phyloP scores from a whole-genome alignment of 1,284 basidiomycete species.

The Phylloboletellus chloephorus region DNA sequence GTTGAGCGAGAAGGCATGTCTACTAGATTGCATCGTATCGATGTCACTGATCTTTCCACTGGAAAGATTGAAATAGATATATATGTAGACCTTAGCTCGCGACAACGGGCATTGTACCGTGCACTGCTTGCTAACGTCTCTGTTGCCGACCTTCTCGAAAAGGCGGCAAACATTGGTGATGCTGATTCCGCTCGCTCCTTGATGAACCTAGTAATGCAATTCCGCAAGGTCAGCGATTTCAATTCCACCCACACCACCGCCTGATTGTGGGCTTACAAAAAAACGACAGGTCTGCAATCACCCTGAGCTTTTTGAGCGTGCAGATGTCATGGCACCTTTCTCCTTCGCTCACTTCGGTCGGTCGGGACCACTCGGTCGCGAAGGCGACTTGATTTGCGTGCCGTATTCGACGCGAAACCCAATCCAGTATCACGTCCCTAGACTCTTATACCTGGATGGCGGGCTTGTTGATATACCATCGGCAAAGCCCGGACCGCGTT shows the following conservation, averaged over 20 bases:
- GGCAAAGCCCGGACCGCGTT: constrained; percentile 49
- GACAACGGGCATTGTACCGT: constrained; percentile 91
- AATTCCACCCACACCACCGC: neutral
- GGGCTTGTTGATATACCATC: constrained; percentile 69
- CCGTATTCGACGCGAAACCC: constrained; percentile 86
- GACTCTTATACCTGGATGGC: constrained; percentile 75
- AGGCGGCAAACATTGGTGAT: constrained; percentile 86
- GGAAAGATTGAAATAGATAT: constrained; percentile 92
- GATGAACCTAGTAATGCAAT: constrained; percentile 99
- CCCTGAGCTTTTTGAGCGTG: constrained; percentile 96
- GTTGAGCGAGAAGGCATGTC: constrained; percentile 90
- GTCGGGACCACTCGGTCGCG: constrained; percentile 77
- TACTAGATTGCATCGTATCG: neutral
- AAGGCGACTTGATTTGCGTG: constrained; percentile 79
- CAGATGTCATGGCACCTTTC: constrained; percentile 91
- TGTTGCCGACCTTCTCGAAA: constrained; percentile 89
- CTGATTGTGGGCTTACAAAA: constrained; percentile 7
- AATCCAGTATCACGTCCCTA: constrained; percentile 77
- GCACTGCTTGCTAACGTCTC: constrained; percentile 91
- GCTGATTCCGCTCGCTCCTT: constrained; percentile 87
- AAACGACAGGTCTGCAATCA: constrained; percentile 88
- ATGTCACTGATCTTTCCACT: constrained; percentile 2
- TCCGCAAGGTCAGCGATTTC: constrained; percentile 72
- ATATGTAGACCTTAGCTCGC: constrained; percentile 89
- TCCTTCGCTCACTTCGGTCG: constrained; percentile 83